Evolutionary conservation across 805 yeast species (phyloP).

Genomic region (Cyberlindnera japonica): DNA sequence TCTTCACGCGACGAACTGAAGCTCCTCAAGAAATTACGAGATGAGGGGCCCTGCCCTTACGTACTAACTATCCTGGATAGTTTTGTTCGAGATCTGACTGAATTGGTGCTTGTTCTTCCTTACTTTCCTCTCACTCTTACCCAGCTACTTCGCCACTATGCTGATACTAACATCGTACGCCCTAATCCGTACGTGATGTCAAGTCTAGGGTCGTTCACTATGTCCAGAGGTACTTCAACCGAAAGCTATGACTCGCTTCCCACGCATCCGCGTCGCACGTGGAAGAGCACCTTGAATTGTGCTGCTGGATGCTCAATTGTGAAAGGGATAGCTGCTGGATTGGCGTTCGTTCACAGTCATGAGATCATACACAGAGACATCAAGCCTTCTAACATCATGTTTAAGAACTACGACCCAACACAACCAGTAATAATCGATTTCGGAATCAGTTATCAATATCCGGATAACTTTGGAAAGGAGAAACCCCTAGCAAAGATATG

Average conservation of each 20-base stretch:
- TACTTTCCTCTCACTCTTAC: constrained; percentile 34
- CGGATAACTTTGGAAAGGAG: constrained; percentile 63
- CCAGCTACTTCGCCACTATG: constrained; percentile 30
- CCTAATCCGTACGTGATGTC: constrained; percentile 30
- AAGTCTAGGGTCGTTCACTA: not conserved
- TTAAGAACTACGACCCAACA: constrained; percentile 30
- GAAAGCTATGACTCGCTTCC: not conserved
- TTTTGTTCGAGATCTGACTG: constrained; percentile 28
- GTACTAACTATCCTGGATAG: constrained; percentile 26
- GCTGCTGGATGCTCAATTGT: constrained; percentile 30
- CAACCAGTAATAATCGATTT: constrained; percentile 38
- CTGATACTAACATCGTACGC: constrained; percentile 27
- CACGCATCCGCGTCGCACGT: not conserved
- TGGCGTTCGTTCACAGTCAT: constrained; percentile 61
- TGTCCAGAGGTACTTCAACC: not conserved
- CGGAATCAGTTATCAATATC: constrained; percentile 35
- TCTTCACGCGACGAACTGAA: constrained; percentile 42
- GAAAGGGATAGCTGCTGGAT: constrained; percentile 40
- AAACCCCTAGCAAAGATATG: constrained; percentile 37
- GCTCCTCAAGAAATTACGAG: constrained; percentile 30
- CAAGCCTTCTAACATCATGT: constrained; percentile 76
- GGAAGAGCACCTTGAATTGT: constrained; percentile 16
- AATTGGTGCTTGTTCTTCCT: constrained; percentile 42
- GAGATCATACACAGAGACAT: constrained; percentile 91
- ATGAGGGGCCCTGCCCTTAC: constrained; percentile 15